Evolutionary conservation across 176 grass and related monocot species (phyloP).

Genomic region (Zea luxurians): DNA sequence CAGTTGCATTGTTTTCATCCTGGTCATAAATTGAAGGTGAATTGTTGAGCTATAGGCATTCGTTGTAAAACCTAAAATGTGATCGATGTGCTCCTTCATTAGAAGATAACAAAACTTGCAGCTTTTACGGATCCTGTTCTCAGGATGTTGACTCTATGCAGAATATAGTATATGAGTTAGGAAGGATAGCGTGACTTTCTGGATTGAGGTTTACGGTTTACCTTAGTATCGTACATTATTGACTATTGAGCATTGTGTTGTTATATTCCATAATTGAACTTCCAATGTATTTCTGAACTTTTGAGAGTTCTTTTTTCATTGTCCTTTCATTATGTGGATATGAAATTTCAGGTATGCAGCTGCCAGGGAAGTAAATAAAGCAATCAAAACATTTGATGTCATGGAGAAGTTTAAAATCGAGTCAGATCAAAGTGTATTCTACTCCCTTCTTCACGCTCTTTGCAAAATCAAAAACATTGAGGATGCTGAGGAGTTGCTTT

Average conservation of each 20-base stretch:
- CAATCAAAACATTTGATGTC: constrained; percentile 72
- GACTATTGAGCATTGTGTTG: constrained; percentile 1
- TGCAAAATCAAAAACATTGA: constrained; percentile 92
- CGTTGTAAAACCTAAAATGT: not conserved
- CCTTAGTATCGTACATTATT: constrained; percentile 5
- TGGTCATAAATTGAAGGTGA: not conserved
- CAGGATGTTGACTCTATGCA: not conserved
- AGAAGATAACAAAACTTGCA: not conserved
- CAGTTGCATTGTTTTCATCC: not conserved
- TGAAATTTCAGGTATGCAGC: constrained; percentile 76
- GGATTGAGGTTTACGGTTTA: not conserved
- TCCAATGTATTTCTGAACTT: not conserved
- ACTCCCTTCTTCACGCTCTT: constrained; percentile 70
- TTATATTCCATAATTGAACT: constrained; percentile 1
- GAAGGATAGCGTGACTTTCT: not conserved
- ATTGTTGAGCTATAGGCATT: constrained; percentile 26
- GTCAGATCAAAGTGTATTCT: constrained; percentile 63
- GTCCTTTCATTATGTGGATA: constrained; percentile 23
- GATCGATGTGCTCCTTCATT: not conserved
- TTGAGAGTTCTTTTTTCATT: constrained; percentile 1
- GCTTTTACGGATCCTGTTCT: not conserved
- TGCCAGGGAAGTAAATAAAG: constrained; percentile 82
- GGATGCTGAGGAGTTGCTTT: constrained; percentile 86
- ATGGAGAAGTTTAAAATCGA: constrained; percentile 87
- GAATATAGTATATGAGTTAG: not conserved